Conservation (phyloP, 2,329 filamentous ascomycete species). For the Penicillium psychrosexuale region DNA sequence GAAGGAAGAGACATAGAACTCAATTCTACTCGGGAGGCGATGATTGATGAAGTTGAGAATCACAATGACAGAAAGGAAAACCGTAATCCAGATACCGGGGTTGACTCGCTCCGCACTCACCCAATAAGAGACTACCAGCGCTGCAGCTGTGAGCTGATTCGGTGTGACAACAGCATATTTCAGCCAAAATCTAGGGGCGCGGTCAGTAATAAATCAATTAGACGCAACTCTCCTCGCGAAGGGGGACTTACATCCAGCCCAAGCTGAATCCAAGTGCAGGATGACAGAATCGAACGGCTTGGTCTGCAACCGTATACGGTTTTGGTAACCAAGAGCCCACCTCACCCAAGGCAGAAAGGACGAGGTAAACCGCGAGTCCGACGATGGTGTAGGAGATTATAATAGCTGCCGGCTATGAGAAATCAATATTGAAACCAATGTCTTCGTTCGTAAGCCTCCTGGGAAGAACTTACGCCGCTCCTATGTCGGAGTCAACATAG, state of each 20-base stretch:
- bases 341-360: conserved; percentile 74
- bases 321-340: conserved; percentile 79
- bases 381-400: conserved; percentile 39
- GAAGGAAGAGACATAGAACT: conserved; percentile 55
- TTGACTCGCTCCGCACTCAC: conserved; percentile 62
- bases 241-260: conserved; percentile 59
- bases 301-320: conserved; percentile 72
- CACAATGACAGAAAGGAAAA: conserved; percentile 61
- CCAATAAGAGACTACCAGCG: conserved; percentile 77
- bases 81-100: conserved; percentile 72
- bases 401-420: conserved; percentile 32
- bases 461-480: conserved; percentile 26
- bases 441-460: not conserved
- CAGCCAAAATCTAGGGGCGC: conserved; percentile 51
- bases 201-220: conserved; percentile 3
- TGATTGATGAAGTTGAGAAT: conserved; percentile 66
- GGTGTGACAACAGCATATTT: conserved; percentile 82
- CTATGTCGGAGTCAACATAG: conserved; percentile 14
- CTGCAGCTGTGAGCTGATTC: conserved; percentile 75
- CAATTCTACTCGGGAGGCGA: conserved; percentile 64
- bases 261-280: conserved; percentile 75
- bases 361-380: conserved; percentile 63
- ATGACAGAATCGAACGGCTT: conserved; percentile 73
- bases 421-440: conserved; percentile 11
- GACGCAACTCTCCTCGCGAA: not conserved